Evolutionary conservation across 2,329 filamentous ascomycete species (phyloP), one percentile per base, ranked within the genome.

Genomic region (Penicillium sp.): DNA sequence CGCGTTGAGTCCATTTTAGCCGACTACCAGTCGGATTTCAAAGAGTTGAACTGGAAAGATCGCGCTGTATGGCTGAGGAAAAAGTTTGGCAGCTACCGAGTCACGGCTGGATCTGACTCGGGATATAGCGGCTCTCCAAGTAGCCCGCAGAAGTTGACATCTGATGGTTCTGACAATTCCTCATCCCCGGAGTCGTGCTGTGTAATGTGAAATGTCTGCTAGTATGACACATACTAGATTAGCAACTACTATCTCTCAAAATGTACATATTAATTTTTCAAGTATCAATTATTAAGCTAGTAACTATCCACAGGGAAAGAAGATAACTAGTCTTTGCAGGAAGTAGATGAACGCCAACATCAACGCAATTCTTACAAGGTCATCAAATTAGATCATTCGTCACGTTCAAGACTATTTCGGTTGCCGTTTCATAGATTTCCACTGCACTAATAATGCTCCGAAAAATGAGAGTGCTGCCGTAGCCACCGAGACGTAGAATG

Each of bases 401-500:
- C 21, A 24, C 10, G 19, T 5, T 40, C 16, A 6, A 37, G 34
- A 24, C 19, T 40, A 19, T 3, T n/a, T 40, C 11, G 3, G 10
- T 16, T 40, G 37, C 31, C 43, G 33, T 48, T 52, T 75, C 52
- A 77, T 72, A 1, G 69, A 75, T 50, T 71, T 70, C 75, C 75
- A 77, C 48, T 76, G 66, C 24, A 77, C 63, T 29, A 68, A 65
- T 3, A 71, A 49, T 2, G 70, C 68, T 0, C 67, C 70, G 24
- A 75, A 26, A 11, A 73, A 61, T 1, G 65, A 67, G 2, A 75
- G 39, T 18, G 62, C 63, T 2, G 66, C 66, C 55, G 74, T 71
- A 2, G 67, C 71, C 16, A 75, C 66, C 4, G 64, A 62, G n/a
- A 72, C 69, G 51, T 74, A 75, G 51, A 73, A 77, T 2, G 74